Evolutionary conservation across 192 early-diverging fungal genomes (phyloP), one percentile per base, ranked within the genome.

Genomic region (Podochytrium sp.): DNA sequence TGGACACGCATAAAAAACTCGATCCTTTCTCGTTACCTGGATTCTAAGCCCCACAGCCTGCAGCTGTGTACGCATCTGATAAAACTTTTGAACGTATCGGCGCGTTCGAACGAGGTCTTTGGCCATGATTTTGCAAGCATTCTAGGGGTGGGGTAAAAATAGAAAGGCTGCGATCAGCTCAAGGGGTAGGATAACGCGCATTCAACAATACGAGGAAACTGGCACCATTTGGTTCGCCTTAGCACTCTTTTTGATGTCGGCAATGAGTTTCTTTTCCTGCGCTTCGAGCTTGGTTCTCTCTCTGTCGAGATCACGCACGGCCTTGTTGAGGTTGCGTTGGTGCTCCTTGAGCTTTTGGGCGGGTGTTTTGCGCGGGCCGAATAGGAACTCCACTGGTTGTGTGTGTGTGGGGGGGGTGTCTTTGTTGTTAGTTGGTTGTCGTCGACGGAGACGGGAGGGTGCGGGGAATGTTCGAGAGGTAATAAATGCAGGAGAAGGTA

Each of bases 91-190:
- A 64, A 96, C 84, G 65, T 98, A 92, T 29, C 91, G 84, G 43
- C 96, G 87, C 25, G 96, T 99, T 40, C 97, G 86, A 18, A 99
- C 97, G 55, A 99, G 80, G 81, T 99, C 96, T 83, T 95, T 97
- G 50, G 97, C 97, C 96, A 97, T 98, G 52, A 98, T 87, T 73
- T 97, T 97, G 74, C 74, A 75, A n/a, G 74, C 74, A 58, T 67
- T 59, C 67, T 71, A n/a, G 2, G 6, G 7, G 6, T 47, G 20
- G 29, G 25, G 25, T 10, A 10, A 57, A 27, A 57, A 29, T 57
- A 16, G 14, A 57, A 57, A 57, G 27, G 25, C n/a, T 14, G 55
- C 29, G 14, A 57, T 7, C 20, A 27, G 14, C n/a, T n/a, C 29
- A 57, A 57, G 10, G n/a, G n/a, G n/a, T n/a, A n/a, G n/a, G n/a